phyloP scores from a whole-genome alignment of 2,329 filamentous ascomycete species.

The Phialophora verrucosa region DNA sequence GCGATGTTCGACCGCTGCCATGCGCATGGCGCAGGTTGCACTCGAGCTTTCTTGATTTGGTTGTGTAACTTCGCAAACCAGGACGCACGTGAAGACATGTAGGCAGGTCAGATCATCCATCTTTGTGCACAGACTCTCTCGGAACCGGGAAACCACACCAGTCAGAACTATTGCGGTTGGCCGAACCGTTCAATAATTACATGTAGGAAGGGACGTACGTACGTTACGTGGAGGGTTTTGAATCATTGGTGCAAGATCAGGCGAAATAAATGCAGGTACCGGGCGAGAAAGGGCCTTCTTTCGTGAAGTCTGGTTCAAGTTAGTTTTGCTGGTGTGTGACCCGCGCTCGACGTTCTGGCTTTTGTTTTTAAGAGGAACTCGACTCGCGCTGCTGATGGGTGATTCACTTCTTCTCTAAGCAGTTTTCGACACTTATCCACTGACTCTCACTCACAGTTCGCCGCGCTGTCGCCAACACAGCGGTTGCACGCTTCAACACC shows the following conservation, averaged over 20 bases:
- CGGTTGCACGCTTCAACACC: background rate
- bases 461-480: background rate
- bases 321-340: too few relatives aligned
- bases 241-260: background rate
- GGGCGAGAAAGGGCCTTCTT: background rate
- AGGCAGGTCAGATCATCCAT: background rate
- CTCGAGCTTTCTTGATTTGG: background rate
- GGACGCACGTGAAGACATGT: background rate
- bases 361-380: background rate
- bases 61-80: background rate
- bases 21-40: background rate
- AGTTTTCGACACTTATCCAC: background rate
- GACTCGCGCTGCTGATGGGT: background rate
- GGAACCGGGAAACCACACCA: background rate
- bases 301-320: background rate
- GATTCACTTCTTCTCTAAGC: background rate
- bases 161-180: background rate
- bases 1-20: too few relatives aligned
- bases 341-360: background rate
- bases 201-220: background rate
- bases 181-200: background rate
- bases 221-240: background rate
- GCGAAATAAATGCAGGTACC: conserved; percentile 9
- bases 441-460: background rate
- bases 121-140: background rate